Evolutionary conservation across 768 basidiomycete genomes (phyloP).

Genomic region (Crepidotus variabilis): DNA sequence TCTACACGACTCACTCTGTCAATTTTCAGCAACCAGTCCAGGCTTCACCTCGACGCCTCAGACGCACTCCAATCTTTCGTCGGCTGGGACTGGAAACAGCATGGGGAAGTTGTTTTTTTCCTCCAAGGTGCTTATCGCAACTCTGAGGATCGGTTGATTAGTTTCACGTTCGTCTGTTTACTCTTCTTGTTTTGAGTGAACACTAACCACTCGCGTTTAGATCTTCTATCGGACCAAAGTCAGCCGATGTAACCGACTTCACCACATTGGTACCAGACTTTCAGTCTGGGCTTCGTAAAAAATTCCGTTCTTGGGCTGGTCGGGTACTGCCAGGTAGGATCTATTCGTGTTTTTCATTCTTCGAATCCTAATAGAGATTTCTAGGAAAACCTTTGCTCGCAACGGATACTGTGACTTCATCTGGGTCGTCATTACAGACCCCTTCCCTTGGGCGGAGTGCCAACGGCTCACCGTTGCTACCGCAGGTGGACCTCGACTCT

Average conservation of each 20-base stretch:
- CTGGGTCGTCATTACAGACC: neutral
- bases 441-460: neutral
- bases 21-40: slow-evolving; percentile 1
- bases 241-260: neutral
- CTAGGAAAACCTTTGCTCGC: neutral
- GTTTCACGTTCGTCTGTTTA: neutral
- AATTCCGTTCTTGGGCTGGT: neutral
- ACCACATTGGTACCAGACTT: neutral
- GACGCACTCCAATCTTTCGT: neutral
- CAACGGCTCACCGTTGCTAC: neutral
- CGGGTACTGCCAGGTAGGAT: neutral
- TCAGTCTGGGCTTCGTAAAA: neutral
- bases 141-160: neutral
- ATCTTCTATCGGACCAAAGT: neutral
- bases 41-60: neutral
- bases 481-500: neutral
- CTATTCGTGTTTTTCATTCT: neutral
- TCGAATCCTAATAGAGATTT: neutral
- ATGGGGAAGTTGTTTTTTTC: slow-evolving; percentile 4
- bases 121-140: slow-evolving; percentile 4
- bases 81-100: slow-evolving; percentile 5
- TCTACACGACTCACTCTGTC: neutral
- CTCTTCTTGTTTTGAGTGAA: neutral
- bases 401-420: neutral
- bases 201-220: neutral